Evolutionary conservation across 176 grass and related monocot species (phyloP).

Genomic region (Ensete ventricosum): DNA sequence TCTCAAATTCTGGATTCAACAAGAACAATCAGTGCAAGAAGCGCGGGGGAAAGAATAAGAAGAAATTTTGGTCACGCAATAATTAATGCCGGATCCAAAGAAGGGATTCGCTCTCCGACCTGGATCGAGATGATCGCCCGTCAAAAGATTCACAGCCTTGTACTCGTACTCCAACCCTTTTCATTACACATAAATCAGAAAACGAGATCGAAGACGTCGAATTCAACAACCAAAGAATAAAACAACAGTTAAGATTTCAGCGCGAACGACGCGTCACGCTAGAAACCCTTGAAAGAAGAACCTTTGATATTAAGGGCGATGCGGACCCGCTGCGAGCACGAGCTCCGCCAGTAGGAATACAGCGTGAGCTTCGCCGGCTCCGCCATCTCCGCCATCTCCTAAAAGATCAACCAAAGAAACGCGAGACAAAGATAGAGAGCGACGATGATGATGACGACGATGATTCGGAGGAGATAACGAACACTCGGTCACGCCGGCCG

Average conservation of each 20-base stretch:
- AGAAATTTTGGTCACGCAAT: not conserved
- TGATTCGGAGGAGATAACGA: no score
- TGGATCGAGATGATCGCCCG: slow-evolving; percentile 30
- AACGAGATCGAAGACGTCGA: not conserved
- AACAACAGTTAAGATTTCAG: no score
- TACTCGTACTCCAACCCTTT: slow-evolving; percentile 81
- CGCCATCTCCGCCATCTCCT: no score
- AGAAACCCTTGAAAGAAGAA: not conserved
- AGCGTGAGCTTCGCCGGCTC: slow-evolving; percentile 34
- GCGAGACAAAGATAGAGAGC: no score
- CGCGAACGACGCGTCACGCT: no score
- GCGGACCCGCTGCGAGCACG: slow-evolving; percentile 62
- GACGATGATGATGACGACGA: no score
- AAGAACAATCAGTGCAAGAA: not conserved
- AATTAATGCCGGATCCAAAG: not conserved
- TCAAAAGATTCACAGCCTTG: slow-evolving; percentile 62
- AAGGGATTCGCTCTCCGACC: slow-evolving; percentile 23
- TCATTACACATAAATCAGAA: not conserved
- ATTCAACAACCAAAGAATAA: slow-evolving; percentile 5
- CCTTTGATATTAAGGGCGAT: slow-evolving; percentile 83
- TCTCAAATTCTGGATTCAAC: slow-evolving; percentile 58
- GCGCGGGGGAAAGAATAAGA: not conserved
- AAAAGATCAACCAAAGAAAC: no score
- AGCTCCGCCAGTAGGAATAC: slow-evolving; percentile 59
- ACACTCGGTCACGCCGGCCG: no score